Conservation (phyloP, 2,329 filamentous ascomycete genomes). For the Aspergillus tamarii region DNA sequence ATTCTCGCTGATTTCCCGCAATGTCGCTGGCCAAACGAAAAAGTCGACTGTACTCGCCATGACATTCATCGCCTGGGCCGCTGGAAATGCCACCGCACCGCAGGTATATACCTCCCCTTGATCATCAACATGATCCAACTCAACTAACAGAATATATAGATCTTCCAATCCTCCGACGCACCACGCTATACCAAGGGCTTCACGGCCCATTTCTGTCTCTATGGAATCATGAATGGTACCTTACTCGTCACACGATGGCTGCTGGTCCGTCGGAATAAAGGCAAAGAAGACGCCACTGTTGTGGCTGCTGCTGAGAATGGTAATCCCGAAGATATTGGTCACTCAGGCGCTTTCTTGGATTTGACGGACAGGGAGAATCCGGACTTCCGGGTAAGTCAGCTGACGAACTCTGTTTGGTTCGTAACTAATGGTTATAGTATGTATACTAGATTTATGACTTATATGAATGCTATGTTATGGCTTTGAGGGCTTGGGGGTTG, state of each 20-base stretch:
- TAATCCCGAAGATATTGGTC: background rate
- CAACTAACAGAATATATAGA: background rate
- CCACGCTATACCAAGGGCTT: background rate
- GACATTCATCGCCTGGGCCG: slow-evolving; percentile 17
- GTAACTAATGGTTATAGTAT: background rate
- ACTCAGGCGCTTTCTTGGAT: background rate
- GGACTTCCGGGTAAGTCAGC: background rate
- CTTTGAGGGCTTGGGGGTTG: too few species aligned
- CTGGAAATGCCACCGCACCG: slow-evolving; percentile 15
- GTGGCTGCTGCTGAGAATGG: background rate
- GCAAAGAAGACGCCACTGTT: background rate
- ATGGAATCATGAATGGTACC: background rate
- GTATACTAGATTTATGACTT: background rate
- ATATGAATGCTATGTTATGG: background rate
- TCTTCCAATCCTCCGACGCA: background rate
- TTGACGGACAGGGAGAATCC: background rate
- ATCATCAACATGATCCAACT: accelerated
- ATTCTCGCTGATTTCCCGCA: slow-evolving; percentile 17
- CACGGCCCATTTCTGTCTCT: background rate
- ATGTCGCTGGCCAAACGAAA: slow-evolving; percentile 19
- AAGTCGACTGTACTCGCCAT: slow-evolving; percentile 17
- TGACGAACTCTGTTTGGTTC: background rate
- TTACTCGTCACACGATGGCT: background rate
- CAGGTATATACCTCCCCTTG: background rate
- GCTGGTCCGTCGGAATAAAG: background rate